Percentiles rank a stretch among this genome's conserved stretches.
These are phyloP conservation scores for Chrysoporthe austroafricana DNA, from an alignment of 2,329 filamentous ascomycete species.

Conservation along the genomic window DNA sequence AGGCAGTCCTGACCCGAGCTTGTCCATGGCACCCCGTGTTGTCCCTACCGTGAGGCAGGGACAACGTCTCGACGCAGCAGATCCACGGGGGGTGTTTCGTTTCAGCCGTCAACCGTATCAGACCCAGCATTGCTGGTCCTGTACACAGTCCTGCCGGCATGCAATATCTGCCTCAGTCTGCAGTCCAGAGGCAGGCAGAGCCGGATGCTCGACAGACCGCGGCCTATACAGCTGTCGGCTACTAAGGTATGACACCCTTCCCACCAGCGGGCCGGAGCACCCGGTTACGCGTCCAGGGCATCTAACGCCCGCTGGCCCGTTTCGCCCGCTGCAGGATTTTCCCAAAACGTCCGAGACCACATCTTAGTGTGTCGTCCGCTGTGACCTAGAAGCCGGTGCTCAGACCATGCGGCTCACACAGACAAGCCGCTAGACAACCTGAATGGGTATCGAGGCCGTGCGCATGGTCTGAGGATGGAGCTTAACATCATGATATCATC, in stretches of 20 bases:
- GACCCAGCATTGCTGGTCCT: slow-evolving; percentile 2
- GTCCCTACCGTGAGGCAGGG: background rate
- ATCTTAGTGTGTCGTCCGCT: background rate
- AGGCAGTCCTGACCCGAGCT: background rate
- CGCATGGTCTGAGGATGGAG: background rate
- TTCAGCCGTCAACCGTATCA: slow-evolving; percentile 8
- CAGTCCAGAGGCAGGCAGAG: background rate
- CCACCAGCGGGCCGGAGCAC: slow-evolving; percentile 19
- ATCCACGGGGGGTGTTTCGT: slow-evolving; percentile 7
- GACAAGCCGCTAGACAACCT: background rate
- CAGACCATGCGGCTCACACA: slow-evolving; percentile 1
- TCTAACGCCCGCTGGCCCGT: slow-evolving; percentile 6
- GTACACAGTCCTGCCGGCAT: background rate
- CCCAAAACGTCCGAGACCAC: slow-evolving; percentile 15
- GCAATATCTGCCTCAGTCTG: background rate
- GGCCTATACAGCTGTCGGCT: slow-evolving; percentile 16
- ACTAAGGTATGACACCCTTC: slow-evolving; percentile 2
- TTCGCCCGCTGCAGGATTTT: slow-evolving; percentile 21
- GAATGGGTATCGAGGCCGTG: background rate
- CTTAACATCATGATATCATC: background rate
- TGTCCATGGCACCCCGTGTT: too few species aligned
- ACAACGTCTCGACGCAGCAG: background rate
- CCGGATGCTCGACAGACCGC: background rate
- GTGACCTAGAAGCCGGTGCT: slow-evolving; percentile 4
- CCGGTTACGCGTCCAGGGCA: slow-evolving; percentile 25